Evolutionary conservation across 179 eudicot genomes (phyloP).

Genomic region (Amaranthus tricolor): DNA sequence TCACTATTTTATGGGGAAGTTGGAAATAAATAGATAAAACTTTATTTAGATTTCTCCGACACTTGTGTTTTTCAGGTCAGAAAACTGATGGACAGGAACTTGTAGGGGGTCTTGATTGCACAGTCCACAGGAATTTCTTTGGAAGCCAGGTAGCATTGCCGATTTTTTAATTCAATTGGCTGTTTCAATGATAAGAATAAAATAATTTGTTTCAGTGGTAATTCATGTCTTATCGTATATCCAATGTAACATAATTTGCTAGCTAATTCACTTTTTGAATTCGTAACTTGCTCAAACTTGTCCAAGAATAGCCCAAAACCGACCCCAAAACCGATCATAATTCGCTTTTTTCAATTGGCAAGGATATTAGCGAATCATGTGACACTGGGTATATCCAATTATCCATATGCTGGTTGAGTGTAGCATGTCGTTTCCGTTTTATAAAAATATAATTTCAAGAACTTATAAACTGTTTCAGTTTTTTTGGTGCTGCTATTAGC

Average conservation of each 20-base stretch:
- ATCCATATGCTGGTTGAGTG: neutral
- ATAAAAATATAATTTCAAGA: neutral
- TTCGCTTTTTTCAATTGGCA: no score
- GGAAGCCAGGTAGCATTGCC: constrained; percentile 74
- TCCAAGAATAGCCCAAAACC: no score
- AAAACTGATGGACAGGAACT: constrained; percentile 90
- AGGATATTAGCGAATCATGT: no score
- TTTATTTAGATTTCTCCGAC: neutral
- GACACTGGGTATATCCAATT: no score
- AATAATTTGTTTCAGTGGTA: neutral
- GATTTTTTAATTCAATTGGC: neutral
- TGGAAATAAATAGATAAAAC: neutral
- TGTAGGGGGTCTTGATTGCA: constrained; percentile 90
- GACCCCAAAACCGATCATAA: no score
- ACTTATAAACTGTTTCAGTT: neutral
- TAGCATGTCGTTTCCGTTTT: neutral
- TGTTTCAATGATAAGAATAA: neutral
- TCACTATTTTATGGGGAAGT: neutral
- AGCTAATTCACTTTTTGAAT: no score
- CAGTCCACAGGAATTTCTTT: constrained; percentile 87
- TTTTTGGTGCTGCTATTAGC: neutral
- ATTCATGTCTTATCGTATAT: neutral
- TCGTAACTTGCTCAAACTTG: no score
- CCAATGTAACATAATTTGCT: neutral
- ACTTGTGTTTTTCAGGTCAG: constrained; percentile 56